Conservation (phyloP, 345 rosid species). For the Streptanthus diversifolius region DNA sequence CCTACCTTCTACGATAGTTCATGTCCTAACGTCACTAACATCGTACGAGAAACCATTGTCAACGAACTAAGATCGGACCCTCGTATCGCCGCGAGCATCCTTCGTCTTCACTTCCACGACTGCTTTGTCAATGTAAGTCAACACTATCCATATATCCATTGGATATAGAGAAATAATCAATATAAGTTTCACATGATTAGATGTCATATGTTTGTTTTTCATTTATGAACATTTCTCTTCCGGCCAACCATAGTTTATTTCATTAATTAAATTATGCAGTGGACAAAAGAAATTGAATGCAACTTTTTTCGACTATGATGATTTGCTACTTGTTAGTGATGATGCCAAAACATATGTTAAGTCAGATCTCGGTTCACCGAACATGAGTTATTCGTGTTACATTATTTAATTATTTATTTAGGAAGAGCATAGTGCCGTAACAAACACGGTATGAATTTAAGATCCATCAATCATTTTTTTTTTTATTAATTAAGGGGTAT, state of each 20-base stretch:
- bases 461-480: background rate
- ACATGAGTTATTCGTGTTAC: background rate
- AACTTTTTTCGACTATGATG: background rate
- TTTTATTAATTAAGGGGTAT: background rate
- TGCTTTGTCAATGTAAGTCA: constrained; percentile 61
- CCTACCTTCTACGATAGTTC: constrained; percentile 48
- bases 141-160: too few species aligned
- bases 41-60: constrained; percentile 43
- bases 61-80: constrained; percentile 41
- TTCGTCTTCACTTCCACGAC: constrained; percentile 65
- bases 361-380: background rate
- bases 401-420: background rate
- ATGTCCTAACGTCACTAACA: constrained; percentile 51
- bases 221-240: background rate
- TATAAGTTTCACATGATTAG: background rate
- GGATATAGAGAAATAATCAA: too few species aligned
- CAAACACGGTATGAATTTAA: background rate
- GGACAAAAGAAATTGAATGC: background rate
- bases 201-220: background rate
- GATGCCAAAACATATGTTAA: background rate
- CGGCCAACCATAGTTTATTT: background rate
- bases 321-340: background rate
- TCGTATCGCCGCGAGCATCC: constrained; percentile 56
- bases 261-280: background rate
- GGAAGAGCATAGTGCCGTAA: background rate